Evolutionary conservation across 2,329 filamentous ascomycete species (phyloP).

Genomic region (Cladophialophora chaetospira): DNA sequence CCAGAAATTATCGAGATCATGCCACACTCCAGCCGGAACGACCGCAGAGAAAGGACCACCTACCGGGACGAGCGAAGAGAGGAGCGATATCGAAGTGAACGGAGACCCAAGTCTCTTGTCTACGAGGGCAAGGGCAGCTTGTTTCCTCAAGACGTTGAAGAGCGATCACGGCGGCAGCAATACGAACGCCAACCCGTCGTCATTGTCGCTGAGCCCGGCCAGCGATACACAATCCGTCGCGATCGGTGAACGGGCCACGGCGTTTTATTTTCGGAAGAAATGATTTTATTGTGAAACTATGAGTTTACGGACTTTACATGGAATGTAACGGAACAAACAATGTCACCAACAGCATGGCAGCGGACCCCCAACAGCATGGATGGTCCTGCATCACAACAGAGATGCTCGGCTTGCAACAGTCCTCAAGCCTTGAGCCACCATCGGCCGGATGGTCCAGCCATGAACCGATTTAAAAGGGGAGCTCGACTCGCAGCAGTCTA

Average conservation of each 20-base stretch:
- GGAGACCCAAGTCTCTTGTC: constrained; percentile 13
- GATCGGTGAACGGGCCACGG: constrained; percentile 8
- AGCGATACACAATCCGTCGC: constrained; percentile 15
- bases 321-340: constrained; percentile 16
- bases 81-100: constrained; percentile 11
- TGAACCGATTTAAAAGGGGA: constrained; percentile 27
- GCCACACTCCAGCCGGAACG: constrained; percentile 17
- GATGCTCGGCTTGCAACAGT: constrained; percentile 16
- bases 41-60: constrained; percentile 9
- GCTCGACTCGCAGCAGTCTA: constrained; percentile 31
- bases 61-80: constrained; percentile 19
- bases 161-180: constrained; percentile 16
- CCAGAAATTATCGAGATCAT: constrained; percentile 23
- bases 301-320: constrained; percentile 1
- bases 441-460: constrained; percentile 29
- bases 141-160: constrained; percentile 25
- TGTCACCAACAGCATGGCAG: constrained; percentile 20
- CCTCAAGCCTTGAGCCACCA: constrained; percentile 18
- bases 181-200: constrained; percentile 26
- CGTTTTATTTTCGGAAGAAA: constrained; percentile 1
- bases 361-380: constrained; percentile 13
- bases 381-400: constrained; percentile 16
- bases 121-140: constrained; percentile 26
- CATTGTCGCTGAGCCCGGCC: constrained; percentile 26
- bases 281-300: too few relatives aligned